phyloP scores from a whole-genome alignment of 768 basidiomycete species.

The Holtermanniella nyarrowii region DNA sequence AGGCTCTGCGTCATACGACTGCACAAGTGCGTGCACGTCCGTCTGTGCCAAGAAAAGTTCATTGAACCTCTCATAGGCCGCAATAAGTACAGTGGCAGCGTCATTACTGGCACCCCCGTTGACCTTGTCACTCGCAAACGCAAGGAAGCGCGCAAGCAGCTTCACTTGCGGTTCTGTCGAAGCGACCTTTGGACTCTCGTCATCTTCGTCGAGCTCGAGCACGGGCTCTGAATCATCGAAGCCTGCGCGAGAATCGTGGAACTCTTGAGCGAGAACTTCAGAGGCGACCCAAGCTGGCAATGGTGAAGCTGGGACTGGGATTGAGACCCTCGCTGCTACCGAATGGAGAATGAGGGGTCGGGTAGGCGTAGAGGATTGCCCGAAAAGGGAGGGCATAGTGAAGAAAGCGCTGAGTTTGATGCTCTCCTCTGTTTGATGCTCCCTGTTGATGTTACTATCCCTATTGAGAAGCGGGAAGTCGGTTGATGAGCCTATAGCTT shows the following conservation, averaged over 20 bases:
- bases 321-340: conserved; percentile 48
- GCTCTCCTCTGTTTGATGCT: too few relatives aligned
- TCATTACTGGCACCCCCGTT: conserved; percentile 43
- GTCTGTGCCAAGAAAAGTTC: conserved; percentile 57
- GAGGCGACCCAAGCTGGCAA: conserved; percentile 82
- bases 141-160: conserved; percentile 72
- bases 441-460: too few relatives aligned
- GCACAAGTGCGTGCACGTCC: conserved; percentile 74
- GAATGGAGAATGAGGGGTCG: conserved; percentile 41
- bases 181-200: conserved; percentile 45
- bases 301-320: conserved; percentile 68
- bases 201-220: conserved; percentile 45
- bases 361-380: conserved; percentile 30
- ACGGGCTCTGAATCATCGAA: conserved; percentile 45
- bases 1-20: conserved; percentile 61
- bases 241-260: conserved; percentile 49
- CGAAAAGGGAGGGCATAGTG: conserved; percentile 37
- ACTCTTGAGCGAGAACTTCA: conserved; percentile 83
- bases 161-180: conserved; percentile 58
- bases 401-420: not conserved
- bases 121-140: conserved; percentile 58
- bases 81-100: conserved; percentile 51
- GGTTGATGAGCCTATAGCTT: too few relatives aligned
- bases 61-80: conserved; percentile 68
- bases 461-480: too few relatives aligned